Base-by-base conservation (phyloP, 1,284 basidiomycete species). In the Trichosporon coremiiforme region DNA sequence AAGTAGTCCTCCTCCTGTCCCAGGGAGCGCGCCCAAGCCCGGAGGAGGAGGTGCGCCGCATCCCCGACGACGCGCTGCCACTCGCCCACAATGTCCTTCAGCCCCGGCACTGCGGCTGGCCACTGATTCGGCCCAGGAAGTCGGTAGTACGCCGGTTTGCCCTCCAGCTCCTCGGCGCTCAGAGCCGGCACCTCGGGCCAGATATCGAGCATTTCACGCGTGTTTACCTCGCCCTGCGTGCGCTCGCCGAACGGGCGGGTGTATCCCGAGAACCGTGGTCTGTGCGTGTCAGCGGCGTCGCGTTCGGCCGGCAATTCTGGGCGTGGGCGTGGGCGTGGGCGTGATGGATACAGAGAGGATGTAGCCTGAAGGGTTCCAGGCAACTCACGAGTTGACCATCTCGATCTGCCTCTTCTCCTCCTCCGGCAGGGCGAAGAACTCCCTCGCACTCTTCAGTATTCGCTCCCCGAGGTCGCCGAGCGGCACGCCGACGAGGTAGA, bases 401-500 rank as follows among this genome's bases (percentile, higher is more conserved):
- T 77, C 75, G 33, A 79, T 76, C 45, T 62, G 10, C 8, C 76
- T 74, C 68, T 79, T 79, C 47, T 67, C 71, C 33, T 73, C 73
- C 62, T 75, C 73, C 8, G 77, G 75, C 1, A 76, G 71, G 53
- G 78, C 75, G 65, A 79, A 79, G 72, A 79, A 79, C 60, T 70
- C 67, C 64, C 75, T 73, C 12, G 74, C 76, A 2, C 69, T 55
- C 9, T 67, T 12, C 5, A 79, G 70, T 12, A 79, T 71, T 2
- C 71, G 71, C 17, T 72, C 62, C 64, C 77, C 72, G 53, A 77
- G 76, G 12, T 73, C 73, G 13, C 69, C 65, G n/a, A 79, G 66
- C 5, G 76, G 77, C 35, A 77, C 76, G 12, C 78, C 78, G 25
- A 74, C 73, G 36, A 78, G 74, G 69, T 79, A 78, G 75, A 79